Conservation (phyloP, 108 stramenopile species). For the Skeletonema menzelii region DNA sequence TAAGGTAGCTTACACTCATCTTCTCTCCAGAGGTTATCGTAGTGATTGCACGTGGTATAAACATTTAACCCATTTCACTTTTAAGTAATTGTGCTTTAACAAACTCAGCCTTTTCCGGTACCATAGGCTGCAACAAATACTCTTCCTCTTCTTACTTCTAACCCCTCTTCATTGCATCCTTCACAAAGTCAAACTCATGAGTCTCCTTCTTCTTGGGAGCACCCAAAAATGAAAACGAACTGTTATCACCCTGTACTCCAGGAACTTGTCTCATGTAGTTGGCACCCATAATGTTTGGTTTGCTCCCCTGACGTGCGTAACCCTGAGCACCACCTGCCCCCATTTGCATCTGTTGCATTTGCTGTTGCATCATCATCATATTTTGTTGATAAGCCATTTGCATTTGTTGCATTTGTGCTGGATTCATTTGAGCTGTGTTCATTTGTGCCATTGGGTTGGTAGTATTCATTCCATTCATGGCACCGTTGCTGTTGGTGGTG, state of each 20-base stretch:
- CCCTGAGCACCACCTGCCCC: conserved; percentile 28
- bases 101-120: background rate
- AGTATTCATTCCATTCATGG: conserved; percentile 27
- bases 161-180: conserved; percentile 83
- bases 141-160: conserved; percentile 24
- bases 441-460: conserved; percentile 9
- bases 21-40: too few species aligned
- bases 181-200: conserved; percentile 84
- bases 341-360: conserved; percentile 89
- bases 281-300: conserved; percentile 37
- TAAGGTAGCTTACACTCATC: too few species aligned
- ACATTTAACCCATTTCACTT: background rate
- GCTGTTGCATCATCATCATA: conserved; percentile 74
- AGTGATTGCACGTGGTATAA: too few species aligned
- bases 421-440: conserved; percentile 45
- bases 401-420: conserved; percentile 67
- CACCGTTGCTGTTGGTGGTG: conserved; percentile 11
- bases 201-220: conserved; percentile 58
- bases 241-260: conserved; percentile 42
- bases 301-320: conserved; percentile 41
- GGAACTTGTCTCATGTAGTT: conserved; percentile 58
- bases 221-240: conserved; percentile 66
- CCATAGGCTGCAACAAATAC: background rate
- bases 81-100: background rate
- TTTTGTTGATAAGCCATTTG: conserved; percentile 84